Percentiles rank a stretch among this genome's conserved stretches.
Conservation (phyloP, 2,329 filamentous ascomycete genomes). For the Lachnellula cervina region DNA sequence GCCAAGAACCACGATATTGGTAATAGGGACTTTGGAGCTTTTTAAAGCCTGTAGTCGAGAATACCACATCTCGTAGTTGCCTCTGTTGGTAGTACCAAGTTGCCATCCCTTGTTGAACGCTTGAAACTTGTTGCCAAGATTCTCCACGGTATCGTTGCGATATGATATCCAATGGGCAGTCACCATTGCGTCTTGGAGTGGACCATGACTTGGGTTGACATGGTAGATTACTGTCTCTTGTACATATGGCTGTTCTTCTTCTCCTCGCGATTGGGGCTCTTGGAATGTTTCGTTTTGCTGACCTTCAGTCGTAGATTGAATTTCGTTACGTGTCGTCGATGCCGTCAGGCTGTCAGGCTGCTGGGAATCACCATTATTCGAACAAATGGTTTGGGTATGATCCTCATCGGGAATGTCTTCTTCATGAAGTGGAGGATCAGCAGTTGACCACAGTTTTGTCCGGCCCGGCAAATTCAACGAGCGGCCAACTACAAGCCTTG, state of each 20-base stretch:
- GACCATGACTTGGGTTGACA: not conserved
- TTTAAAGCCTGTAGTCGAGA: not conserved
- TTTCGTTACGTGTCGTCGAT: too few species aligned
- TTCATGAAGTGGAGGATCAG: too few species aligned
- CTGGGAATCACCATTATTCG: not conserved
- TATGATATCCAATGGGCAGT: not conserved
- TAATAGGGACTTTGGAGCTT: not conserved
- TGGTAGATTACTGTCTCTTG: not conserved
- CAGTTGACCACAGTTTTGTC: too few species aligned
- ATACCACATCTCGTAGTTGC: not conserved
- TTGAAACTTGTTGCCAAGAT: not conserved
- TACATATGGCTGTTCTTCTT: too few species aligned
- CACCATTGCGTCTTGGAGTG: not conserved
- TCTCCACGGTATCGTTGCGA: not conserved
- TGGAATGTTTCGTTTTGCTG: too few species aligned
- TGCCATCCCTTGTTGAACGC: not conserved
- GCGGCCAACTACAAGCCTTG: not conserved
- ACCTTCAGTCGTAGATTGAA: too few species aligned
- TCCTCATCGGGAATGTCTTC: not conserved
- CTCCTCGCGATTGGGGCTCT: too few species aligned
- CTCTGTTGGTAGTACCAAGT: not conserved
- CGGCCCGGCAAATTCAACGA: not conserved
- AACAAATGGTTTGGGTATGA: not conserved
- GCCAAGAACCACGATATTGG: not conserved
- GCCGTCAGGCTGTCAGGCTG: too few species aligned